A percentile compares a stretch with the other conserved stretches of the same genome.
These are phyloP conservation scores for Dovyalis caffra DNA, from an alignment of 345 rosid species.

Conservation along the genomic window DNA sequence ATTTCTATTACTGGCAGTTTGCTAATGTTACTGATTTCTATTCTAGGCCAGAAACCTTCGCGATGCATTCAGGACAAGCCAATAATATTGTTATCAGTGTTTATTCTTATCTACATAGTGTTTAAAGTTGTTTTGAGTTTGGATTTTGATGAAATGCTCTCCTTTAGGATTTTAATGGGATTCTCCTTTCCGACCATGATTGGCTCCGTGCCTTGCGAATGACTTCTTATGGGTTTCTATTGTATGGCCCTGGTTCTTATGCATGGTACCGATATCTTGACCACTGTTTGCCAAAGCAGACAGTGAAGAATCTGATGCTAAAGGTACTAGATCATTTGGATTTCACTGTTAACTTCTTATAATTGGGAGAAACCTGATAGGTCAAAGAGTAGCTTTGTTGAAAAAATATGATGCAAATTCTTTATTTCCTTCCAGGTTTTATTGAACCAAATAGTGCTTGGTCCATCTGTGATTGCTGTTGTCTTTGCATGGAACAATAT, in stretches of 20 bases:
- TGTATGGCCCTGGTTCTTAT: slow-evolving; percentile 91
- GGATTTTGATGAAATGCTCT: slow-evolving; percentile 19
- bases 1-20: not conserved
- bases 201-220: slow-evolving; percentile 86
- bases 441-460: slow-evolving; percentile 83
- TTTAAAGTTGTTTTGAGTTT: slow-evolving; percentile 18
- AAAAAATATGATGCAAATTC: not conserved
- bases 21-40: not conserved
- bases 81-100: slow-evolving; percentile 2
- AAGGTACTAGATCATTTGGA: slow-evolving; percentile 48
- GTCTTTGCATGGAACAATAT: slow-evolving; percentile 91
- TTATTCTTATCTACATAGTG: not conserved
- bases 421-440: slow-evolving; percentile 53
- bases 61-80: not conserved
- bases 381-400: not conserved
- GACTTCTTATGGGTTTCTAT: slow-evolving; percentile 84
- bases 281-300: slow-evolving; percentile 62
- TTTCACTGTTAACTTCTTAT: not conserved
- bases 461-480: slow-evolving; percentile 86
- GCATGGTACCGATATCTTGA: slow-evolving; percentile 87
- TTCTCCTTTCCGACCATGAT: slow-evolving; percentile 60
- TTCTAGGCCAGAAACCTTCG: not conserved
- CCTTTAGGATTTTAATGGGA: slow-evolving; percentile 41
- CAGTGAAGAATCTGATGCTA: slow-evolving; percentile 53
- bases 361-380: not conserved